Evolutionary conservation across 2,329 filamentous ascomycete species (phyloP), one percentile per base, ranked within the genome.

Genomic region (Camillea tinctor): DNA sequence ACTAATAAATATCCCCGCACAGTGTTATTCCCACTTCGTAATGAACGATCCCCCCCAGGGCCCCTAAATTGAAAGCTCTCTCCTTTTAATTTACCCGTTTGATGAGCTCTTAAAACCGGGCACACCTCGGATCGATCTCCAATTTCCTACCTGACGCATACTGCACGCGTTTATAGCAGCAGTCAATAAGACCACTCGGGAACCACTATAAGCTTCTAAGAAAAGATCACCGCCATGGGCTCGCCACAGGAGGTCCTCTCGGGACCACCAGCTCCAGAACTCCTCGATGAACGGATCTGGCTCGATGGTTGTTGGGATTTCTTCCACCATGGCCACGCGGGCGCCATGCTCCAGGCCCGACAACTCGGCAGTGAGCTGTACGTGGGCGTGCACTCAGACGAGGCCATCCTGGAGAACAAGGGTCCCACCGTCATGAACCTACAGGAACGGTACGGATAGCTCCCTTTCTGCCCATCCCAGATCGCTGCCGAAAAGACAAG

Each of bases 301-400:
- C 91, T 99, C 23, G 95, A 99, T 75, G 95, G 95, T 64, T 99
- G 95, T 82, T 99, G 97, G 80, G 95, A 99, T 80, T 99, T 99
- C 78, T 96, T 93, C 79, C 95, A 99, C 76, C 95, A 98, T 75
- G 95, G 95, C 70, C 95, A 99, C 80, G 95, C 95, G 4, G 95
- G 95, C 62, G 95, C 95, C 66, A 96, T 98, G 84, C 87, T 99
- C 54, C 95, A 99, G 77, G 95, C 95, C 55, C 91, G 95, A 65
- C 93, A 93, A 75, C 85, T 98, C 20, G 95, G 95, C 67, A 87
- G 85, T 65, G 92, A 96, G 79, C 87, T 99, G 54, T 88, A 92
- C 66, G 93, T 97, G 40, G 95, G 95, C 61, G 89, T 99, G 56
- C 95, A 99, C 79, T 96, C 92, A 3, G 95, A 99, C 74, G 92